phyloP scores from a whole-genome alignment of 176 grass and related monocot genomes.

The Hsuehochloa calcarea region DNA sequence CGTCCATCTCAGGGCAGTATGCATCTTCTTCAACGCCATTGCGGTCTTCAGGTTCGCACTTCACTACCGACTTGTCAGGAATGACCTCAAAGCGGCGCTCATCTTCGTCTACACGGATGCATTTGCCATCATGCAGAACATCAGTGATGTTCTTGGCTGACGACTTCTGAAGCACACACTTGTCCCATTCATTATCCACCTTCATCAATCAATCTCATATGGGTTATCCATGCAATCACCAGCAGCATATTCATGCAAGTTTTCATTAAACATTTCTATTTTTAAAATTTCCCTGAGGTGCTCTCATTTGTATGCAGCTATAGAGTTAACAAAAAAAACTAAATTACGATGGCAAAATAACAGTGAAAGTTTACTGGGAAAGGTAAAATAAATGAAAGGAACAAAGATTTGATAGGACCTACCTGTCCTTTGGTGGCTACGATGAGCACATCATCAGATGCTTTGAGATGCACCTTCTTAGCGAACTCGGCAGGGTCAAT shows the following conservation, averaged over 20 bases:
- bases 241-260: neutral
- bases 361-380: neutral
- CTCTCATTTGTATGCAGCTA: neutral
- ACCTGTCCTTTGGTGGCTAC: slow-evolving; percentile 50
- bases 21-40: neutral
- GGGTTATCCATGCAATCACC: slow-evolving; percentile 24
- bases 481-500: slow-evolving; percentile 43
- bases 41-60: neutral
- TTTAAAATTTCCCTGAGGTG: neutral
- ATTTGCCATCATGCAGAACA: neutral
- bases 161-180: neutral
- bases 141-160: neutral
- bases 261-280: neutral
- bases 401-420: neutral
- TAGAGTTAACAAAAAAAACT: neutral
- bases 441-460: slow-evolving; percentile 46
- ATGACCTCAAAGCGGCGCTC: neutral
- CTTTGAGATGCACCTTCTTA: slow-evolving; percentile 13
- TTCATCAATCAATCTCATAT: neutral
- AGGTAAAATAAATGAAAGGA: neutral
- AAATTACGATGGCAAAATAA: neutral
- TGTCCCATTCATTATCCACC: neutral
- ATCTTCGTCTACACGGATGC: neutral
- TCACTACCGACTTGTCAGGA: neutral
- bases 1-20: neutral